Evolutionary conservation across 2,329 filamentous ascomycete species (phyloP), one percentile per base, ranked within the genome.

Genomic region (Aspergillus neoniger): DNA sequence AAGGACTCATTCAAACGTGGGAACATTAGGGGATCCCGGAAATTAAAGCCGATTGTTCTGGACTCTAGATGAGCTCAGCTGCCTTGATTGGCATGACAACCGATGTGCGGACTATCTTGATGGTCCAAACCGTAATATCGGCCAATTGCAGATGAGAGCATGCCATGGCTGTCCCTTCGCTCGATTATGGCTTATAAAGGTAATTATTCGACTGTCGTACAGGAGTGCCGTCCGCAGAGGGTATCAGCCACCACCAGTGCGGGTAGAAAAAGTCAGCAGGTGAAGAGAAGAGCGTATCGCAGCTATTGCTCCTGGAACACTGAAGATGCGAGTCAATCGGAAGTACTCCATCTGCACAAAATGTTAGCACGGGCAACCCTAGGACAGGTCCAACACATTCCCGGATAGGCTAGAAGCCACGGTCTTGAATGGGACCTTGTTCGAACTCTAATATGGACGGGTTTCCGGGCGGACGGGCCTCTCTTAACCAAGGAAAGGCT

Each of bases 21-120:
- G 43, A 19, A 53, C 38, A 43, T 55, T 58, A 55, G 47, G 54
- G 49, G 43, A 60, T 59, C 55, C 61, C 56, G 59, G 64, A 63
- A 60, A 52, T 55, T 60, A 59, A 51, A 61, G 50, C 51, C 63
- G 63, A 66, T 57, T 63, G 62, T 65, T 63, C 59, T 66, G 62
- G 65, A 60, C 62, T 58, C 58, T 19, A 28, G 36, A 39, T 55
- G 38, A 54, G 48, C 19, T 54, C 57, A 44, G 23, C 47, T 38
- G 52, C 50, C 56, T 63, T 36, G 43, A 44, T 30, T 32, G 32
- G 59, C 55, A 43, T 21, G 32, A 58, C 23, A 36, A 36, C 32
- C 52, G 57, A 21, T 41, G 23, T 15, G 55, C 47, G 39, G 55
- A 17, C 47, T 36, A 53, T 61, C 23, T 39, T 43, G 36, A 49